phyloP scores from a whole-genome alignment of 2,329 filamentous ascomycete genomes.

The Cryphonectria radicalis region DNA sequence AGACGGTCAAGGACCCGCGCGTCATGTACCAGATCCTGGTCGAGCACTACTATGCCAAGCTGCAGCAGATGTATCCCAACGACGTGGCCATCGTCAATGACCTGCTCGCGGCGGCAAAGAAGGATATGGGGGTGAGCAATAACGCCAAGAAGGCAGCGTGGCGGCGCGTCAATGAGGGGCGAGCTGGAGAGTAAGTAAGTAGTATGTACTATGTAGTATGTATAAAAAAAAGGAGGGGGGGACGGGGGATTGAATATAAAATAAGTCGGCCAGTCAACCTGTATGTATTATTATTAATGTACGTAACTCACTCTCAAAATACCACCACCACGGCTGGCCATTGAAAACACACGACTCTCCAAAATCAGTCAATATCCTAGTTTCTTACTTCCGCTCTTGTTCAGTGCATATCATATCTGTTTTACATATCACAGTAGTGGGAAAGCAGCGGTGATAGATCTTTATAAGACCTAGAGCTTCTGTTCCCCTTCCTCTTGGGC shows the following conservation, averaged over 20 bases:
- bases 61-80: background rate
- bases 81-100: background rate
- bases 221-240: background rate
- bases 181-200: background rate
- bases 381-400: background rate
- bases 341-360: background rate
- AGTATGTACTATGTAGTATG: background rate
- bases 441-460: background rate
- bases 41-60: slow-evolving; percentile 25
- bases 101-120: slow-evolving; percentile 11
- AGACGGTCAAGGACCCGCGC: slow-evolving; percentile 20
- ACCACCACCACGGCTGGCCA: background rate
- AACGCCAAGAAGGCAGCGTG: background rate
- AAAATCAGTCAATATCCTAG: background rate
- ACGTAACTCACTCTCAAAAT: background rate
- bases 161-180: background rate
- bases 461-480: background rate
- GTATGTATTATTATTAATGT: background rate
- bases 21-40: slow-evolving; percentile 22
- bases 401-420: background rate
- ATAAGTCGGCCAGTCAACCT: background rate
- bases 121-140: slow-evolving; percentile 21
- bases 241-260: background rate
- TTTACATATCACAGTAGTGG: background rate
- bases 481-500: background rate